These are phyloP conservation scores for Solanum boliviense DNA, from an alignment of 257 asterid genomes.

Conservation along the genomic window DNA sequence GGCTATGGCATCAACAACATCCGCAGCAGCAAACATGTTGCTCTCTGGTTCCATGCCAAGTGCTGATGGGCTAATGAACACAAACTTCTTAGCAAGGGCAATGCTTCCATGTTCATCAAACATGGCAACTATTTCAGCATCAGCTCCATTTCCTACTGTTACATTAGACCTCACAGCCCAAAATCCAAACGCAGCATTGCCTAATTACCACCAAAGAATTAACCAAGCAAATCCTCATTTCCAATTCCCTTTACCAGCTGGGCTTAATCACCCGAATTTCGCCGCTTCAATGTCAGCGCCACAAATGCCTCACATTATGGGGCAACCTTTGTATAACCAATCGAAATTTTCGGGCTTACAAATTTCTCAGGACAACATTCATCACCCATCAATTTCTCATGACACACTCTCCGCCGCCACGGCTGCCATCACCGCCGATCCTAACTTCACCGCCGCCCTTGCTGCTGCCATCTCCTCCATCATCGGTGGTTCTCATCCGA, in stretches of 20 bases:
- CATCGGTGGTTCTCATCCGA: conserved; percentile 50
- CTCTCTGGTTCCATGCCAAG: conserved; percentile 90
- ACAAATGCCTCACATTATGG: conserved; percentile 36
- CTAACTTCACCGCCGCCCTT: conserved; percentile 80
- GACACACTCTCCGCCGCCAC: conserved; percentile 75
- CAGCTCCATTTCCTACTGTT: conserved; percentile 91
- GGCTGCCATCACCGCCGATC: conserved; percentile 75
- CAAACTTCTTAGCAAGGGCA: conserved; percentile 58
- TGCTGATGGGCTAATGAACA: conserved; percentile 72
- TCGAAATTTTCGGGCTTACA: conserved; percentile 84
- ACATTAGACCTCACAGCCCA: conserved; percentile 79
- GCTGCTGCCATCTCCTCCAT: conserved; percentile 83
- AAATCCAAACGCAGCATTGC: conserved; percentile 29
- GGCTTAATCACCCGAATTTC: conserved; percentile 12
- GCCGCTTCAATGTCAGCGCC: conserved; percentile 8
- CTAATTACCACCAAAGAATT: conserved; percentile 23
- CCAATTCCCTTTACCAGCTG: conserved; percentile 39
- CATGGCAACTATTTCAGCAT: conserved; percentile 91
- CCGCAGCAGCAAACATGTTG: conserved; percentile 89
- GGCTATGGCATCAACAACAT: conserved; percentile 97
- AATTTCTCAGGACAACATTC: conserved; percentile 18
- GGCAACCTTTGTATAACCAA: conserved; percentile 52
- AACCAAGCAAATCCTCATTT: conserved; percentile 23
- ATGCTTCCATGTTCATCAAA: conserved; percentile 65
- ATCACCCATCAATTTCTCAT: conserved; percentile 17